Evolutionary conservation across 1,284 basidiomycete genomes (phyloP), one percentile per base, ranked within the genome.

Genomic region (Cryptococcus sp.): DNA sequence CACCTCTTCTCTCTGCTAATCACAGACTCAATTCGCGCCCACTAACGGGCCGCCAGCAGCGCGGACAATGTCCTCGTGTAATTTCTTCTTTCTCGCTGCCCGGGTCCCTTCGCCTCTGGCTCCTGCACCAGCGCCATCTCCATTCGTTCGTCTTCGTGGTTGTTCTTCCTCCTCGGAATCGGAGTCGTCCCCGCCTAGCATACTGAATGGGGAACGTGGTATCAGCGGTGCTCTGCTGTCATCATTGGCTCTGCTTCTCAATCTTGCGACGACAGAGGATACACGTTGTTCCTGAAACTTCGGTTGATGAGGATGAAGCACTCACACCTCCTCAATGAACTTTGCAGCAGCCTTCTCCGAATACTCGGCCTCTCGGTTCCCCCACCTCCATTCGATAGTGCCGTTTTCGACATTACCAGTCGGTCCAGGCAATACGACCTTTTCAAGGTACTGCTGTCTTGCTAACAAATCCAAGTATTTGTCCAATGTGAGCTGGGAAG

Each of bases 311-410:
- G 22, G n/a, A 15, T 48, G 7, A n/a, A 25, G 11, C 13, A 69
- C 75, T 64, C 57, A 78, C 77, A 78, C 59, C 23, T 67, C 60
- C 49, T 68, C 70, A 27, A 78, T 75, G 56, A 77, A 78, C 31
- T 61, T 59, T 3, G 67, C 70, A 5, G 75, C 76, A 16, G 72
- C 75, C 25, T 67, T 60, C 52, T 78, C 76, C 13, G 69, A 69
- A 44, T 78, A 76, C 62, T 79, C 78, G 6, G 68, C 69, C 53
- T 78, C 76, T 42, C 76, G 65, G 48, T 67, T 62, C 17, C 78
- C 78, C 78, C 77, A 79, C 42, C 69, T 67, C 73, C 73, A 75
- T 52, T 77, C 73, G 47, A 63, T 60, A 3, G 52, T 54, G 3
- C 39, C 55, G 16, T 60, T 61, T 27, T 61, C 64, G 19, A 52